Evolutionary conservation across 495 filamentous ascomycete genomes (phyloP).

Genomic region (Lindgomyces ingoldianus): DNA sequence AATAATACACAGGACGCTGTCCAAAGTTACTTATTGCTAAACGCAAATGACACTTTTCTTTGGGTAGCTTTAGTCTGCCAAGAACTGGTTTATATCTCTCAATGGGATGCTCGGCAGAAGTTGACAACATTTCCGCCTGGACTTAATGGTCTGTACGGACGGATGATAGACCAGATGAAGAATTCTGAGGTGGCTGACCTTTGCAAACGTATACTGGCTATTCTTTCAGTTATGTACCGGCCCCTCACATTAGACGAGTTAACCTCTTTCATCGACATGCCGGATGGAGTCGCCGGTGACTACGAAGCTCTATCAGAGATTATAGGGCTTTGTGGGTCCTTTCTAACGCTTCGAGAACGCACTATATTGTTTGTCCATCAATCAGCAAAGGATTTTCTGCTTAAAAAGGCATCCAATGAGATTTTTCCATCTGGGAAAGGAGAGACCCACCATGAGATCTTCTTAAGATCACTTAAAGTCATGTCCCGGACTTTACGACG

Average conservation of each 20-base stretch:
- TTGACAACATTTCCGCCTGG: too few relatives aligned
- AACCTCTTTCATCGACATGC: slow-evolving; percentile 29
- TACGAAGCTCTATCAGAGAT: slow-evolving; percentile 12
- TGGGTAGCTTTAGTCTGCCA: too few relatives aligned
- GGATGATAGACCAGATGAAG: too few relatives aligned
- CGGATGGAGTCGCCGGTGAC: slow-evolving; percentile 7
- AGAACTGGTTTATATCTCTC: too few relatives aligned
- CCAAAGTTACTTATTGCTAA: too few relatives aligned
- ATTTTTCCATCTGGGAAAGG: not conserved
- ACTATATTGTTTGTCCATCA: slow-evolving; percentile 3
- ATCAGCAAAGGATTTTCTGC: slow-evolving; percentile 1
- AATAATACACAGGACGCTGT: too few relatives aligned
- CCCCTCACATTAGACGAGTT: slow-evolving; percentile 42
- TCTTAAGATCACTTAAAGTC: slow-evolving; percentile 38
- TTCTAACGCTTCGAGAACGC: slow-evolving; percentile 10
- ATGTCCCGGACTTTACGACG: slow-evolving; percentile 24
- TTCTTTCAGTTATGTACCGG: slow-evolving; percentile 33
- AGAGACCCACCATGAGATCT: slow-evolving; percentile 8
- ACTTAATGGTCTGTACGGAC: too few relatives aligned
- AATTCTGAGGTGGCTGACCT: not conserved
- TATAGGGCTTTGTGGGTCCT: slow-evolving; percentile 5
- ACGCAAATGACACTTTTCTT: too few relatives aligned
- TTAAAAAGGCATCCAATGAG: not conserved
- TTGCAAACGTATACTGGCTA: slow-evolving; percentile 35
- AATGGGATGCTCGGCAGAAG: too few relatives aligned